phyloP scores from a whole-genome alignment of 176 grass and related monocot genomes.

The Musa troglodytarum region DNA sequence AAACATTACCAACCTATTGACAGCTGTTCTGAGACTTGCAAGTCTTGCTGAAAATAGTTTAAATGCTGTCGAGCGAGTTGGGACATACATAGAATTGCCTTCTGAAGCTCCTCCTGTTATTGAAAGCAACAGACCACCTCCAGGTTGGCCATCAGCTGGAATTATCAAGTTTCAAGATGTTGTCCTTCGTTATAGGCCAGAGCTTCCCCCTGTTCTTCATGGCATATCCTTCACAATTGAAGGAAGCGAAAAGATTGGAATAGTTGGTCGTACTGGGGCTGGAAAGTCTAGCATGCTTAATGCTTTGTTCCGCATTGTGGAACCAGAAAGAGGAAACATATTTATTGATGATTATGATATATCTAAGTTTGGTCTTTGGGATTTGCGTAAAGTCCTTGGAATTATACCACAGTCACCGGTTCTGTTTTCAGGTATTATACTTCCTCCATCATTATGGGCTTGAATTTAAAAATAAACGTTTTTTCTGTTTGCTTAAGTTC shows the following conservation, averaged over 20 bases:
- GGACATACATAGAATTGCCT: slow-evolving; percentile 81
- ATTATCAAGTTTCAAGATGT: slow-evolving; percentile 84
- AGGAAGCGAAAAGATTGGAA: slow-evolving; percentile 86
- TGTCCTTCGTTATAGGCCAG: slow-evolving; percentile 77
- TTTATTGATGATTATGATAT: slow-evolving; percentile 72
- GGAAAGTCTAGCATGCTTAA: slow-evolving; percentile 99
- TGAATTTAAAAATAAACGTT: not conserved
- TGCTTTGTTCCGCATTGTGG: slow-evolving; percentile 91
- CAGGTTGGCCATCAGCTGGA: slow-evolving; percentile 88
- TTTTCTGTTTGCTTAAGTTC: slow-evolving; percentile 1
- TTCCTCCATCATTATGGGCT: not conserved
- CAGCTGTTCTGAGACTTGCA: slow-evolving; percentile 70
- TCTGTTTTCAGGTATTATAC: slow-evolving; percentile 78
- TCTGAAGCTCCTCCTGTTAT: slow-evolving; percentile 92
- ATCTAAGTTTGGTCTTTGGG: slow-evolving; percentile 90
- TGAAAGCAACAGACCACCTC: slow-evolving; percentile 71
- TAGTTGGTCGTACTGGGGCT: slow-evolving; percentile 94
- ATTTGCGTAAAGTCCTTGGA: slow-evolving; percentile 85
- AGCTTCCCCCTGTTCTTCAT: slow-evolving; percentile 96
- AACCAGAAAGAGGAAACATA: slow-evolving; percentile 73
- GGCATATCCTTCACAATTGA: slow-evolving; percentile 92
- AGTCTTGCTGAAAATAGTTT: slow-evolving; percentile 99
- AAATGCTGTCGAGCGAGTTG: slow-evolving; percentile 92
- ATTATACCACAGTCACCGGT: slow-evolving; percentile 97
- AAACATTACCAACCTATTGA: slow-evolving; percentile 92